Evolutionary conservation across 2,329 filamentous ascomycete genomes (phyloP), one percentile per base, ranked within the genome.

Genomic region (Orbilia quercus): DNA sequence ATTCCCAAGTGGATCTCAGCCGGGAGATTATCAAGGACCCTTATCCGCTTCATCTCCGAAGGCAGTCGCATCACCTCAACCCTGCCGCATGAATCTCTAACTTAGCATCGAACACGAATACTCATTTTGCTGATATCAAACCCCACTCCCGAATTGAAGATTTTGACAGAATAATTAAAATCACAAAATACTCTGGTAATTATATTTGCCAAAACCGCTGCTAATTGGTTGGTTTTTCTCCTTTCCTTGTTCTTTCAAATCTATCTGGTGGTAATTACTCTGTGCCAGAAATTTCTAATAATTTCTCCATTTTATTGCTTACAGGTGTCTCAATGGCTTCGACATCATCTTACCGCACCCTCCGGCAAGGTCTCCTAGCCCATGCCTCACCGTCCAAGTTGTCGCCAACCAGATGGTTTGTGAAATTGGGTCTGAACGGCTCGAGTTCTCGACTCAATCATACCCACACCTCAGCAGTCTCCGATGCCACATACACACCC

Each of bases 401-500:
- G n/a, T 16, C 48, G 12, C 53, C 59, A 51, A 44, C 28, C 16
- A 40, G 54, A n/a, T 53, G 45, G 36, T 23, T 44, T 28, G 31
- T 16, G 14, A 60, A 45, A 58, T 59, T 54, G 42, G 36, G 28
- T 16, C 16, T 60, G 60, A 66, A 48, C 22, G 44, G 55, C n/a
- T n/a, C n/a, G n/a, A n/a, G n/a, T 14, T 36, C 53, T 42, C 54
- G 60, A 55, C 40, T 62, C 45, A 73, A 66, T 42, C 60, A 73
- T 60, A 54, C 25, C 58, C 53, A 53, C 40, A 38, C 51, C 58
- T 54, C 54, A 16, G 28, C 55, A 12, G 44, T 83, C 87, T 12
- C 82, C 86, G 1, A 81, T 81, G 23, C 60, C 38, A 84, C 86
- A 74, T 96, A 91, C 84, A 87, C 85, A 79, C 81, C 84, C 75